Conservation (phyloP, 106 monocot genomes). For the Dioscorea alata region DNA sequence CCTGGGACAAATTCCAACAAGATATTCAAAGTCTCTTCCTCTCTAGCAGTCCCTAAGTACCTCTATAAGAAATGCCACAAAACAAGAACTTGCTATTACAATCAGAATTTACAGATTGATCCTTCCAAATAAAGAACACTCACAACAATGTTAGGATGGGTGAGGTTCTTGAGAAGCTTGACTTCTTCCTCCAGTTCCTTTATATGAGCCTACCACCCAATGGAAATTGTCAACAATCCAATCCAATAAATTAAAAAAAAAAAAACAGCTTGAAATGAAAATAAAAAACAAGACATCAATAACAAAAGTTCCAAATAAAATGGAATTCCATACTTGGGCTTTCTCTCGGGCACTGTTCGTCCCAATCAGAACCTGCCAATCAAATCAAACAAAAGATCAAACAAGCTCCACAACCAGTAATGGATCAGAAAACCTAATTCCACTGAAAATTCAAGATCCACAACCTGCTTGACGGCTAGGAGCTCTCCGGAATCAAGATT, state of each 20-base stretch:
- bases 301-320: background rate
- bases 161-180: conserved; percentile 88
- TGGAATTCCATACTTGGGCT: conserved; percentile 61
- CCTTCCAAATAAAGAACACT: conserved; percentile 23
- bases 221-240: too few relatives aligned
- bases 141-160: conserved; percentile 95
- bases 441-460: too few relatives aligned
- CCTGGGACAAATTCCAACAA: conserved; percentile 96
- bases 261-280: background rate
- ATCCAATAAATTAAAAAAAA: background rate
- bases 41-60: conserved; percentile 85
- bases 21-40: conserved; percentile 87
- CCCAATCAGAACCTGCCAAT: conserved; percentile 80
- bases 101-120: too few relatives aligned
- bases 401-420: too few relatives aligned
- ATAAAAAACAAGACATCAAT: background rate
- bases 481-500: conserved; percentile 94
- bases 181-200: conserved; percentile 95
- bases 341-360: conserved; percentile 63
- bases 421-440: too few relatives aligned
- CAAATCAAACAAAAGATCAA: background rate
- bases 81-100: too few relatives aligned
- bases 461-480: conserved; percentile 85
- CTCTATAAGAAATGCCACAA: conserved; percentile 33
- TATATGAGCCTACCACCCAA: conserved; percentile 54